Evolutionary conservation across 164 flowering plant species (phyloP), one percentile per base, ranked within the genome.

Genomic region (Macadamia tetraphylla): DNA sequence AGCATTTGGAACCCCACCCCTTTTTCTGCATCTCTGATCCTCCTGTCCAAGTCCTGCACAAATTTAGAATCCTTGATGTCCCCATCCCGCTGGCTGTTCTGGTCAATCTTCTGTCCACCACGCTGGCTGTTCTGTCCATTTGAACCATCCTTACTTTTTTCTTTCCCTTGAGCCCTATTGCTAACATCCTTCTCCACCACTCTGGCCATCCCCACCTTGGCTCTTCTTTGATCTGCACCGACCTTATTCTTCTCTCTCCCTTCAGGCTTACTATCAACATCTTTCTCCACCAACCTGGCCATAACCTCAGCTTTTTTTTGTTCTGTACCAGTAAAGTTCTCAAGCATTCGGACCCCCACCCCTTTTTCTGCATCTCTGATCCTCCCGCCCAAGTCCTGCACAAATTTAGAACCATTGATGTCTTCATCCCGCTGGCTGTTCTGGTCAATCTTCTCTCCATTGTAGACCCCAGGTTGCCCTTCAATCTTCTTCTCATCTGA

Each of bases 361-460:
- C 78, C 83, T 65, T 63, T 63, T 10, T 63, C 84, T 59, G 81
- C 87, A 82, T 81, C 81, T 62, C 79, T 79, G 63, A 81, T 75
- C 74, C 85, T 81, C 70, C 81, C 75, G 9, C 71, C 83, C 76
- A 84, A 73, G 68, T 81, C 90, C 76, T 71, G 70, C 68, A 76
- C 74, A 71, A 78, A 73, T 62, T 80, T 84, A 32, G 85, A 73
- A 65, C 76, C 78, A 63, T 77, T 76, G 44, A 35, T 66, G 46
- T 71, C 79, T 60, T 63, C 70, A 40, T 65, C 75, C 57, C 66
- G 56, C 67, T 70, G 68, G 60, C 32, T 70, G 64, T 65, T 80
- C 35, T 74, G 75, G 63, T 48, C 29, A 17, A 63, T 51, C 70
- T 62, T 75, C 79, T 70, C 76, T 18, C 73, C 80, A 71, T 55